Evolutionary conservation across 2,329 filamentous ascomycete species (phyloP).

Genomic region (Alternaria alternata): DNA sequence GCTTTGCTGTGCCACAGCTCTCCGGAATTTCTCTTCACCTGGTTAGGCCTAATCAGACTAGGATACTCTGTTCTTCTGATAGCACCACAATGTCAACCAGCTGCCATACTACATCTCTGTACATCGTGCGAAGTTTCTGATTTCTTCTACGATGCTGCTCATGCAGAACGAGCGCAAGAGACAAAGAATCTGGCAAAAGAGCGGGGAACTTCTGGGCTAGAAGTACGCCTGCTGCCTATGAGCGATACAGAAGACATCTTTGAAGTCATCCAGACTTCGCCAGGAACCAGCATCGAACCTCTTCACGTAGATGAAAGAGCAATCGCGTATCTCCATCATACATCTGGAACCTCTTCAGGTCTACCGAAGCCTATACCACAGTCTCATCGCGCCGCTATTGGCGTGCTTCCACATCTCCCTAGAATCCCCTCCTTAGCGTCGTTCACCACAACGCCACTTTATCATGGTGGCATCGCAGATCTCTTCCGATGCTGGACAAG

Average conservation of each 20-base stretch:
- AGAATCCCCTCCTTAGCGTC: constrained; percentile 54
- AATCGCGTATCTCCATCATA: constrained; percentile 68
- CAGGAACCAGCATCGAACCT: constrained; percentile 13
- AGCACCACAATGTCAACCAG: constrained; percentile 59
- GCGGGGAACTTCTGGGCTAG: constrained; percentile 13
- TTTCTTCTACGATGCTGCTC: constrained; percentile 58
- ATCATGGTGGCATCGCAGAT: constrained; percentile 71
- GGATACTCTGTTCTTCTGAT: constrained; percentile 66
- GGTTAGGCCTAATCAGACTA: constrained; percentile 66
- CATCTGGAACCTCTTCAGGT: constrained; percentile 70
- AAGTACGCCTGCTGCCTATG: constrained; percentile 26
- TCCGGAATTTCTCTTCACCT: constrained; percentile 65
- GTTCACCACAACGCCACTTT: constrained; percentile 71
- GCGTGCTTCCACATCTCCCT: constrained; percentile 61
- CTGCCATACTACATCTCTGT: constrained; percentile 64
- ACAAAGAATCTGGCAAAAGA: constrained; percentile 29
- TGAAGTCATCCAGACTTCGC: constrained; percentile 24
- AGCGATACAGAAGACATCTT: constrained; percentile 32
- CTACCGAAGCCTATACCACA: constrained; percentile 70
- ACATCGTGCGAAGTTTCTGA: constrained; percentile 52
- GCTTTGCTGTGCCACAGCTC: constrained; percentile 66
- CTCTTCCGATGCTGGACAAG: constrained; percentile 69
- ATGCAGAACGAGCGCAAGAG: constrained; percentile 44
- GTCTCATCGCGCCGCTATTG: constrained; percentile 63
- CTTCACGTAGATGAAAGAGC: constrained; percentile 42